Conservation (phyloP, 2,329 filamentous ascomycete genomes). For the Claviceps quebecensis region DNA sequence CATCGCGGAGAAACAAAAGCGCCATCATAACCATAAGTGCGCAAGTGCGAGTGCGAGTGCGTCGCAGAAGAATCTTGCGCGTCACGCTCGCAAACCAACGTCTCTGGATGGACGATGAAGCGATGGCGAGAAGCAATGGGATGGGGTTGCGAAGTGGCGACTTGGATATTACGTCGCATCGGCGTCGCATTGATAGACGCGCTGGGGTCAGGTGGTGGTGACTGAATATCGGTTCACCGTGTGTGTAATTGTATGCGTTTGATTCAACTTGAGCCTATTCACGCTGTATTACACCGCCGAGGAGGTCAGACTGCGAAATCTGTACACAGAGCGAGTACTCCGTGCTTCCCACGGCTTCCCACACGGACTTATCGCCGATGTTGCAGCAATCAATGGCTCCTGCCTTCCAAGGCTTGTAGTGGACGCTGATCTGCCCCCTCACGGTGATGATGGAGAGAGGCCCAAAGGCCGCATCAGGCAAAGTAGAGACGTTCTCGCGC, state of each 20-base stretch:
- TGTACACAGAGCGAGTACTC: not conserved
- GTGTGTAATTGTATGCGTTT: not conserved
- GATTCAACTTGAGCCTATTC: not conserved
- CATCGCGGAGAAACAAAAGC: too few relatives aligned
- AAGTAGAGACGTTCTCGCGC: too few relatives aligned
- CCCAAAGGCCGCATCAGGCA: not conserved
- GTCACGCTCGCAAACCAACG: not conserved
- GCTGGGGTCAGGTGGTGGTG: slow-evolving; percentile 6
- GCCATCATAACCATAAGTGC: too few relatives aligned
- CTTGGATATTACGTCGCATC: slow-evolving; percentile 8
- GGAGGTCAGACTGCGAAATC: not conserved
- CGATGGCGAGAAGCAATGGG: not conserved
- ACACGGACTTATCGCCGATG: not conserved
- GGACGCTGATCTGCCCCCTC: not conserved
- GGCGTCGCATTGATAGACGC: slow-evolving; percentile 2
- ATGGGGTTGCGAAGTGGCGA: not conserved
- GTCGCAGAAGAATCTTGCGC: not conserved
- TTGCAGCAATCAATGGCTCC: not conserved
- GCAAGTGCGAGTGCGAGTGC: not conserved
- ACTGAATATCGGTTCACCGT: not conserved
- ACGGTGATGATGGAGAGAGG: not conserved
- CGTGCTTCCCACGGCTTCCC: not conserved
- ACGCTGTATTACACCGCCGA: too few relatives aligned
- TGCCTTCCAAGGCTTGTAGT: not conserved
- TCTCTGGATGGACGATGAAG: not conserved